Conservation (phyloP, 2,329 filamentous ascomycete genomes). For the Ophiocordyceps camponoti-rufipedis region DNA sequence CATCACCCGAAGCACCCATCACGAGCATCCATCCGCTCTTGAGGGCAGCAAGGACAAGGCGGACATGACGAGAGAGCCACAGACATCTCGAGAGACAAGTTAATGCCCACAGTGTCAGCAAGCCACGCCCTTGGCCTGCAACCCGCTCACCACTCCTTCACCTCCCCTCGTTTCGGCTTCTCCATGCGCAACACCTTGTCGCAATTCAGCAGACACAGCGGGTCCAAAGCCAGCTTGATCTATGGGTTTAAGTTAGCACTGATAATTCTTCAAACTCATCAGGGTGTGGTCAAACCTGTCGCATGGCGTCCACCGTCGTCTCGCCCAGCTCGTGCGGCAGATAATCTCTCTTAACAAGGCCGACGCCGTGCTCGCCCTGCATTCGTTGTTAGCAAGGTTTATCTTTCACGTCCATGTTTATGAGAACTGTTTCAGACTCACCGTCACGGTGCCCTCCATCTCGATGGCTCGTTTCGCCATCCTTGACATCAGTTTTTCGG, state of each 20-base stretch:
- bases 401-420: neutral
- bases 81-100: no score
- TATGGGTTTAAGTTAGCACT: conserved; percentile 12
- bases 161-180: conserved; percentile 21
- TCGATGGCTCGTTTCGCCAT: conserved; percentile 80
- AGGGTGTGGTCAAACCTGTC: conserved; percentile 34
- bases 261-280: no score
- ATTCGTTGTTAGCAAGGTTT: conserved; percentile 1
- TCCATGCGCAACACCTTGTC: conserved; percentile 51
- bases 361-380: conserved; percentile 66
- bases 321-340: conserved; percentile 60
- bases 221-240: conserved; percentile 70
- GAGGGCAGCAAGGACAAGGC: no score
- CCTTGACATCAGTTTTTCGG: conserved; percentile 55
- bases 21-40: no score
- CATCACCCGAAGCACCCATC: no score
- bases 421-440: conserved; percentile 10
- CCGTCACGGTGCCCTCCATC: conserved; percentile 68
- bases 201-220: conserved; percentile 49
- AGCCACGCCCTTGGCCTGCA: no score
- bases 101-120: no score
- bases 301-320: conserved; percentile 63
- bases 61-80: no score
- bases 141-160: conserved; percentile 21
- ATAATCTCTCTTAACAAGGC: conserved; percentile 70